A percentile compares a stretch with the other conserved stretches of the same genome.
Evolutionary conservation across 768 basidiomycete genomes (phyloP).

Genomic region (Rhizopogon vesiculosus): DNA sequence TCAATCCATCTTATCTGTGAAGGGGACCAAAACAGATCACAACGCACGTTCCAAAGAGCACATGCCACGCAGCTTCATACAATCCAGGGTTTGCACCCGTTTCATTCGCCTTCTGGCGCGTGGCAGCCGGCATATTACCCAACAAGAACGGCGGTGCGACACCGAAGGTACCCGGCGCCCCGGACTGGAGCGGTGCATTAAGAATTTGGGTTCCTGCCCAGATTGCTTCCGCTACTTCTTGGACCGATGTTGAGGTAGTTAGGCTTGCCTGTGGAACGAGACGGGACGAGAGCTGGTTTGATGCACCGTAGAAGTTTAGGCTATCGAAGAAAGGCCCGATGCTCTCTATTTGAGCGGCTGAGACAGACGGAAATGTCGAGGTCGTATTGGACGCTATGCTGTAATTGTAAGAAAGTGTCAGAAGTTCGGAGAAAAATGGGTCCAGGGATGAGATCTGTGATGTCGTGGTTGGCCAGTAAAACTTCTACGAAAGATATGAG

Average conservation of each 20-base stretch:
- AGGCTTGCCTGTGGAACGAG: constrained; percentile 13
- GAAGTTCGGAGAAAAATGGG: constrained; percentile 15
- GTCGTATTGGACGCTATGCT: constrained; percentile 13
- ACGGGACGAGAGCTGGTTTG: constrained; percentile 13
- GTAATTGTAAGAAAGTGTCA: constrained; percentile 9
- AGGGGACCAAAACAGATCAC: background rate
- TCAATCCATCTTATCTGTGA: background rate
- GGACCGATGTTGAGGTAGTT: constrained; percentile 11
- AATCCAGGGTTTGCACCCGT: constrained; percentile 16
- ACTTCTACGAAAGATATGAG: constrained; percentile 4
- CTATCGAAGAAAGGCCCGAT: constrained; percentile 12
- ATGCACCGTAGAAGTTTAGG: constrained; percentile 8
- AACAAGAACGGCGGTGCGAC: constrained; percentile 1
- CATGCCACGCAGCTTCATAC: constrained; percentile 12
- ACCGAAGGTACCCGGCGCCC: background rate
- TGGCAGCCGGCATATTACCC: constrained; percentile 11
- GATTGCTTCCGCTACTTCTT: constrained; percentile 12
- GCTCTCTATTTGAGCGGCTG: constrained; percentile 1
- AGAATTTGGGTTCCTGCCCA: constrained; percentile 15
- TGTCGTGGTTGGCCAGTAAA: constrained; percentile 10
- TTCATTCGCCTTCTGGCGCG: constrained; percentile 5
- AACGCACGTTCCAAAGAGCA: constrained; percentile 7
- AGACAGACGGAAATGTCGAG: constrained; percentile 10
- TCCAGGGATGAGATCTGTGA: constrained; percentile 6
- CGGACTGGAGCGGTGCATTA: constrained; percentile 1